Evolutionary conservation across 345 rosid genomes (phyloP), one percentile per base, ranked within the genome.

Genomic region (Kandelia obovata): DNA sequence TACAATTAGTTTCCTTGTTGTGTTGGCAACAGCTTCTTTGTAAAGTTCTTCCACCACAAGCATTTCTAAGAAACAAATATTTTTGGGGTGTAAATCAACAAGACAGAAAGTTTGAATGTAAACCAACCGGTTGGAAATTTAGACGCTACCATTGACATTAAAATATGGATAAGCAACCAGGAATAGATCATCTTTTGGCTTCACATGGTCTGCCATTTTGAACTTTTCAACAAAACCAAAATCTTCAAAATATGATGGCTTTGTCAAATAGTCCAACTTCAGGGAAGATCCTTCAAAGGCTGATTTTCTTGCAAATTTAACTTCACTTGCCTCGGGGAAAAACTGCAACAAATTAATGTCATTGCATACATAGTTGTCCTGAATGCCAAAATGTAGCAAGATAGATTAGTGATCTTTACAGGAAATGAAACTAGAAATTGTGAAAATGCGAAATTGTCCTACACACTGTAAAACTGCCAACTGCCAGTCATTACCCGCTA

Each of bases 31-130:
- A 61, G 96, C 90, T 83, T 89, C 98, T 64, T 83, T 85, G 86
- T 85, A 93, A 46, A 93, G 98, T 86, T 93, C 98, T 74, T 93
- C 98, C 72, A 91, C 97, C 68, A 91, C 96, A 27, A 93, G 92
- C 98, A 93, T 93, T 85, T 93, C 98, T 93, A 26, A 23, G 37
- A 64, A 52, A 47, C 60, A 73, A 64, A 46, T 6, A 53, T 62
- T 39, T 53, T 37, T 43, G 10, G 34, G 39, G 34, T 61, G 30
- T 46, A 53, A 47, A 64, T 65, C 28, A 66, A 70, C 20, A 71
- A 26, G 56, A 60, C 52, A 25, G 64, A 15, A 53, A 28, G 60
- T 65, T 52, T 53, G 71, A 67, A 70, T 62, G 32, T 52, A 53
- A 52, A 64, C 58, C 30, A 64, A 73, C n/a, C 68, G 23, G 57